Base-by-base conservation (phyloP, 257 asterid genomes). In the Rhazya stricta region DNA sequence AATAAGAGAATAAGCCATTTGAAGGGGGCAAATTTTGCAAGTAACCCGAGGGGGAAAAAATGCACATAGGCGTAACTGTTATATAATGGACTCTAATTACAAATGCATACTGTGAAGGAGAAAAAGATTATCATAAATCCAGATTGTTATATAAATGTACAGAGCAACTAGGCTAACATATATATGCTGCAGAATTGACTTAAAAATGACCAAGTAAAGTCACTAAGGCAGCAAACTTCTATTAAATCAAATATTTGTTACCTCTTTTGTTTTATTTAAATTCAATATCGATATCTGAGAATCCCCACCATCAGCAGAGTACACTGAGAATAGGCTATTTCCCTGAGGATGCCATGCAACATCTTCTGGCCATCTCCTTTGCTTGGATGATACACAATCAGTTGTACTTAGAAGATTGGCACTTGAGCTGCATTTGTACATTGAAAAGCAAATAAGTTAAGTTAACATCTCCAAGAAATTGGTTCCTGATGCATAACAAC, bases 281-380 rank as follows among this genome's bases (percentile, higher is more conserved):
- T 88, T 82, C 91, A 86, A 43, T 66, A 91, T 72, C 63, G 98
- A 91, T 76, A 95, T 80, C 85, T 92, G 99, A 75, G 96, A 88
- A 79, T 91, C 96, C 61, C 88, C 96, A 77, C 77, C 83, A 85
- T 92, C 98, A 32, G 96, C 97, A 70, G 79, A 84, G 80, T 92
- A 95, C 80, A 88, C 99, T 21, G 94, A 86, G 80, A 92, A 85
- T 23, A 95, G 78, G 76, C 85, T 83, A 72, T 85, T 80, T 56
- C 98, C 99, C 68, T 80, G 80, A 13, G 99, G 98, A 88, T 95
- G 96, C 99, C 99, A 95, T 78, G 96, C 96, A 56, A 95, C 79
- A 76, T 92, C 99, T 87, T 95, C 98, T 34, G 99, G 94, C 99
- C 99, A 95, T 83, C 94, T 89, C 86, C 96, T 86, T 43, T 86